Percentiles rank a stretch among this genome's conserved stretches.
Conservation (phyloP, 2,329 filamentous ascomycete genomes). For the Phyllosticta capitalensis region DNA sequence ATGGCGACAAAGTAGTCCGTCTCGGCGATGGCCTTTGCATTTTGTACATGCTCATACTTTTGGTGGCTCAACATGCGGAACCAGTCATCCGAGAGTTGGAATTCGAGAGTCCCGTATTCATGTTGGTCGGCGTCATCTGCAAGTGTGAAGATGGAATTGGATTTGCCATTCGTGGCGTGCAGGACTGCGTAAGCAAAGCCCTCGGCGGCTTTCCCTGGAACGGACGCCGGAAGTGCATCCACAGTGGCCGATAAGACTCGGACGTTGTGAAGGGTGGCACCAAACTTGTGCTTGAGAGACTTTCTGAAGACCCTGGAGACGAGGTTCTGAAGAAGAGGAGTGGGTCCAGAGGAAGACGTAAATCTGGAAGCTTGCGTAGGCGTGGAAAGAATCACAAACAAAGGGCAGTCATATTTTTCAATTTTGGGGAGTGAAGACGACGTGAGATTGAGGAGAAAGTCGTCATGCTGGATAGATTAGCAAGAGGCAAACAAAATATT, state of each 20-base stretch:
- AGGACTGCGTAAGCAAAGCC: slow-evolving; percentile 23
- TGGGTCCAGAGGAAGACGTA: background rate
- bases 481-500: background rate
- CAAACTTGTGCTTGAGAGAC: background rate
- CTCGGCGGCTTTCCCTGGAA: slow-evolving; percentile 19
- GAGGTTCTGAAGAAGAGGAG: background rate
- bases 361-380: background rate
- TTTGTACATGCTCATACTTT: background rate
- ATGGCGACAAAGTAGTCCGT: slow-evolving; percentile 33
- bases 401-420: background rate
- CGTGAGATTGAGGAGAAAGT: no score
- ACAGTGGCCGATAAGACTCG: slow-evolving; percentile 23
- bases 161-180: background rate
- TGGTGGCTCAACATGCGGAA: background rate
- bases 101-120: background rate
- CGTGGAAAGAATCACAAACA: background rate
- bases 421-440: no score
- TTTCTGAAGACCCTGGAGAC: background rate
- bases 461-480: background rate
- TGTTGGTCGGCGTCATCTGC: background rate
- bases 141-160: background rate
- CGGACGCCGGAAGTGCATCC: slow-evolving; percentile 23
- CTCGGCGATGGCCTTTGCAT: background rate
- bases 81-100: background rate
- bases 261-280: background rate